A percentile compares a stretch with the other conserved stretches of the same genome.
phyloP scores from a whole-genome alignment of 495 filamentous ascomycete genomes.

The Apodospora peruviana region DNA sequence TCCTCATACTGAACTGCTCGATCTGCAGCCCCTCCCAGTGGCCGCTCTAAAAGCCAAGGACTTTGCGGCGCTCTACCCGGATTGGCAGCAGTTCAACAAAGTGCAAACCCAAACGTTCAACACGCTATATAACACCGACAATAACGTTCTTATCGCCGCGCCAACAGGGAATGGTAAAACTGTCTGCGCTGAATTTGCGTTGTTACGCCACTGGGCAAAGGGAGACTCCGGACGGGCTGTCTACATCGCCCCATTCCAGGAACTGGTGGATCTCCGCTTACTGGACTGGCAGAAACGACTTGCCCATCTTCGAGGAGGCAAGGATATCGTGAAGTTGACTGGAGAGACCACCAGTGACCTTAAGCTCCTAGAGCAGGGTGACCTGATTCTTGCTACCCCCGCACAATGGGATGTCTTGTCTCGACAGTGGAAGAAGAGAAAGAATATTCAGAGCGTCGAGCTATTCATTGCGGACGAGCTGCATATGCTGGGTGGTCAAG shows the following conservation, averaged over 20 bases:
- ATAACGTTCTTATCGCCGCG: slow-evolving; percentile 87
- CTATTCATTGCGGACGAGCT: slow-evolving; percentile 95
- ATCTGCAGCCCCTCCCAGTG: slow-evolving; percentile 85
- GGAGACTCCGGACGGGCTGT: slow-evolving; percentile 72
- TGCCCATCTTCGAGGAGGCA: slow-evolving; percentile 67
- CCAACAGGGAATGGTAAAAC: slow-evolving; percentile 95
- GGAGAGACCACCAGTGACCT: slow-evolving; percentile 91
- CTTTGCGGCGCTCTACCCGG: slow-evolving; percentile 72
- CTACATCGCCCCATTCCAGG: slow-evolving; percentile 94
- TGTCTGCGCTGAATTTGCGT: slow-evolving; percentile 88
- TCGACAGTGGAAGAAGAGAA: slow-evolving; percentile 89
- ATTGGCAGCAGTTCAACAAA: slow-evolving; percentile 91
- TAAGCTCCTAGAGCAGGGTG: slow-evolving; percentile 79
- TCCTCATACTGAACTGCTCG: slow-evolving; percentile 81
- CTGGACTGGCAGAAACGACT: slow-evolving; percentile 82
- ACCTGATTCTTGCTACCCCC: slow-evolving; percentile 90
- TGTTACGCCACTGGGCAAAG: slow-evolving; percentile 82
- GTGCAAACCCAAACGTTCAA: slow-evolving; percentile 97
- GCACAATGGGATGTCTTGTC: slow-evolving; percentile 94
- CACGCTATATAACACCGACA: slow-evolving; percentile 79
- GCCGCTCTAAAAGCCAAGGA: slow-evolving; percentile 82
- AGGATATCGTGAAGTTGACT: slow-evolving; percentile 88
- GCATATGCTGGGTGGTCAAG: slow-evolving; percentile 87
- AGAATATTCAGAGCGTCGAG: slow-evolving; percentile 87
- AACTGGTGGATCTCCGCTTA: slow-evolving; percentile 74